Conservation (phyloP, 495 filamentous ascomycete species). For the Aspergillus diversus region DNA sequence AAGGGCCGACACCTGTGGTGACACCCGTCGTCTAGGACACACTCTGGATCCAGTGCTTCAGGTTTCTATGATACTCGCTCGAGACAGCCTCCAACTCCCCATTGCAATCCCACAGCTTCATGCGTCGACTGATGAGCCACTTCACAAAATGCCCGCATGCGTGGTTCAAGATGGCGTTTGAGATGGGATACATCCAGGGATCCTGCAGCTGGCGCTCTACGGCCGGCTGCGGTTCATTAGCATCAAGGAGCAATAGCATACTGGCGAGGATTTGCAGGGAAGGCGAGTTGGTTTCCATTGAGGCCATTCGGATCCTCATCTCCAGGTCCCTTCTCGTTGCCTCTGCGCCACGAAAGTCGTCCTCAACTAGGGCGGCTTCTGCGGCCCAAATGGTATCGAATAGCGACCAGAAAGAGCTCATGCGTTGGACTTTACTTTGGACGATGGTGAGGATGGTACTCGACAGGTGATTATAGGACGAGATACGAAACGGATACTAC, state of each 20-base stretch:
- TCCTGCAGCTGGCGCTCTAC: constrained; percentile 18
- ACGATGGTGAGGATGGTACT: constrained; percentile 15
- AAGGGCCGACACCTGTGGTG: too few species aligned
- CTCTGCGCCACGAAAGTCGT: constrained; percentile 15
- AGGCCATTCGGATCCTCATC: constrained; percentile 21
- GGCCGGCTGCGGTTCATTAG: constrained; percentile 1
- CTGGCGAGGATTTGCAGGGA: constrained; percentile 22
- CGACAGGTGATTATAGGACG: constrained; percentile 21
- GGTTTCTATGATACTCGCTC: constrained; percentile 27
- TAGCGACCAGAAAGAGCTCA: constrained; percentile 19
- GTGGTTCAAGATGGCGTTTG: constrained; percentile 16
- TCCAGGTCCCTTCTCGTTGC: constrained; percentile 19
- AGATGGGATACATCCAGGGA: constrained; percentile 20
- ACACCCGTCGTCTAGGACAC: too few species aligned
- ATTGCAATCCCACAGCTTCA: constrained; percentile 31
- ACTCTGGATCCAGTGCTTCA: constrained; percentile 25
- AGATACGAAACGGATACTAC: constrained; percentile 4
- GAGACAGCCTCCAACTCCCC: constrained; percentile 27
- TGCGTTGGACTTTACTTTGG: constrained; percentile 8
- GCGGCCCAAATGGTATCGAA: constrained; percentile 25
- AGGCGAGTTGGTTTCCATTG: constrained; percentile 13
- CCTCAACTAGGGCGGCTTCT: constrained; percentile 24
- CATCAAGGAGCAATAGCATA: constrained; percentile 19
- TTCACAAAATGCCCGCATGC: constrained; percentile 20
- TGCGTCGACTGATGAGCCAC: constrained; percentile 29